phyloP scores from a whole-genome alignment of 2,329 filamentous ascomycete species.

The Aureobasidium sp. region DNA sequence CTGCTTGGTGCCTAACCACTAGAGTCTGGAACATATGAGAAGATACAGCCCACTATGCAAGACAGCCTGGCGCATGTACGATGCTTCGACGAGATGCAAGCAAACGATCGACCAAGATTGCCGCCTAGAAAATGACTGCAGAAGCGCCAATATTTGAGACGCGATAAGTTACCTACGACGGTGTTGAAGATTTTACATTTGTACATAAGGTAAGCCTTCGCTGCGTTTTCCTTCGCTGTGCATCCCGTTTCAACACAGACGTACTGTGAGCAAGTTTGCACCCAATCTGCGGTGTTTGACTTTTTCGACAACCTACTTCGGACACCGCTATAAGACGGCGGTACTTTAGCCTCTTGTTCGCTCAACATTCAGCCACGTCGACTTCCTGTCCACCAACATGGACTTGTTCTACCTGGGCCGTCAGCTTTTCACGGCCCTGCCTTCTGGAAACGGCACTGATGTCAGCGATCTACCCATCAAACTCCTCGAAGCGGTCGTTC shows the following conservation, averaged over 20 bases:
- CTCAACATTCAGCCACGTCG: background rate
- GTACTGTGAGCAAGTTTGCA: background rate
- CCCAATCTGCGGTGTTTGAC: background rate
- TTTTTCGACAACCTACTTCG: background rate
- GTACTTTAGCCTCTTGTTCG: background rate
- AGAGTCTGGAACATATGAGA: background rate
- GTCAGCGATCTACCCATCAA: conserved; percentile 33
- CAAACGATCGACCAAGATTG: background rate
- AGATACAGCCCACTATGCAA: background rate
- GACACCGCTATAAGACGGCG: background rate
- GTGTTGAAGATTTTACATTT: background rate
- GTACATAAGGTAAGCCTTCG: background rate
- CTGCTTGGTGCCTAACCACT: background rate
- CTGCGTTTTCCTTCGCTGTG: background rate
- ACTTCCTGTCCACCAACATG: conserved; percentile 1
- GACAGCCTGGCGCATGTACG: background rate
- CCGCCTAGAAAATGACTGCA: background rate
- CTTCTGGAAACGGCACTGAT: conserved; percentile 1
- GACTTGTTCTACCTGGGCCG: conserved; percentile 12
- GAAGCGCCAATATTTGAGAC: background rate
- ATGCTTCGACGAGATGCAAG: background rate
- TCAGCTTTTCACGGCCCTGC: conserved; percentile 3
- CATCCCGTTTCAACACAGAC: background rate
- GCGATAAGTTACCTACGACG: background rate
- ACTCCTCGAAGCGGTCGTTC: conserved; percentile 42